Evolutionary conservation across 306 rosid species (phyloP), one percentile per base, ranked within the genome.

Genomic region (Trifolium pratense): DNA sequence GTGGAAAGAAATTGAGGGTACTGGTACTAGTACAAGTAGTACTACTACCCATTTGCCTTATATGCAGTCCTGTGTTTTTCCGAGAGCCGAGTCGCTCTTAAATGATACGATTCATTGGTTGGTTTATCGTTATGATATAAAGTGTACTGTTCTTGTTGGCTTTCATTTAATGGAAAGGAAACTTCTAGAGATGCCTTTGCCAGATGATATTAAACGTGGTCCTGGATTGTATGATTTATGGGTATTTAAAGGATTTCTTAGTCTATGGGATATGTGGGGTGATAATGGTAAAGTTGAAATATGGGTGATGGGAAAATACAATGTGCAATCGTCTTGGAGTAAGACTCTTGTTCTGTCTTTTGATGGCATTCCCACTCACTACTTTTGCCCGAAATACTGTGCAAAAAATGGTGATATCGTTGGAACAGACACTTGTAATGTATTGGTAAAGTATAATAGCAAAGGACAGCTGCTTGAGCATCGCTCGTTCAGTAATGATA

Each of bases 381-480:
- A 13, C 14, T 45, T 45, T 45, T 45, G 16, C 17, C 51, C 17
- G 6, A 13, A 4, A 45, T 45, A 4, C 51, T 1, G 2, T 45
- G 5, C 51, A 12, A 14, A 45, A 3, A 45, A n/a, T 45, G 51
- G 51, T 45, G 51, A 45, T 45, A 45, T 45, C 16, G 17, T 45
- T 45, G 51, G 51, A 45, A 14, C 51, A 14, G 7, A 45, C 6
- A 5, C 16, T 45, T 5, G 5, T 6, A 12, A 1, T 6, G 48
- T 26, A 36, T 66, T 79, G 25, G 65, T 14, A 13, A 81, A 81
- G 34, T 77, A 31, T 29, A 42, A 72, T 36, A 10, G 4, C 5
- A 11, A 67, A 32, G 82, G 73, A 40, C 1, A 77, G 9, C 6
- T 71, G 31, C 9, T 39, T 9, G 82, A 81, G 69, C 37, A 67